Base-by-base conservation (phyloP, 257 asterid genomes). In the Cruciata laevipes region DNA sequence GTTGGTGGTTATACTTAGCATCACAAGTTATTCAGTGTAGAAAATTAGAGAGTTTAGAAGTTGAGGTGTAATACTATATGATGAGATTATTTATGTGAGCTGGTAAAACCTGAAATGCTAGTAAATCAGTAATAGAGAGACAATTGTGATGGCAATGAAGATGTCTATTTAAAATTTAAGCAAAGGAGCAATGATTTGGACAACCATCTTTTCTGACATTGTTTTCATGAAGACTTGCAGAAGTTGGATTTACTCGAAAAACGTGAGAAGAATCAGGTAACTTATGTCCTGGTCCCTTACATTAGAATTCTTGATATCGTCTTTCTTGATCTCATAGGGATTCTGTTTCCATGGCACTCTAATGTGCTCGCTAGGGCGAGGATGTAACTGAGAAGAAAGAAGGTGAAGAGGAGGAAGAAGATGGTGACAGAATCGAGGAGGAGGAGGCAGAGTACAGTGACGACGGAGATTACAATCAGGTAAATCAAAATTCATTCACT, bases 401-500 rank as follows among this genome's bases (percentile, higher is more conserved):
- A 31, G 80, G 77, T 12, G 95, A 81, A 20, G 86, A 79, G 0
- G 95, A 83, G 30, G 88, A 88, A 18, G 95, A 84, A 20, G 88
- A 81, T 3, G 86, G 82, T 1, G 86, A 80, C 30, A 79, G 0
- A 27, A 24, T 63, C n/a, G 87, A 79, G 33, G 87, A 82, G 61
- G 91, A 81, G 0, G 95, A 83, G 0, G 85, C 76, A 66, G 96
- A 83, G 73, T 71, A 49, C 57, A 83, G 86, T 57, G 89, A 81
- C 20, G 87, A 86, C 24, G 91, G 89, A 25, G 96, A 86, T 63
- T 90, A 88, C 59, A 83, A 71, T 68, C 85, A 79, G 89, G 95
- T 87, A 75, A 55, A 9, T 66, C 27, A 17, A 37, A 25, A 23
- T 40, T 8, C 17, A 3, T 65, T n/a, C n/a, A n/a, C n/a, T n/a